Base-by-base conservation (phyloP, 306 rosid genomes). In the Quercus rubra region DNA sequence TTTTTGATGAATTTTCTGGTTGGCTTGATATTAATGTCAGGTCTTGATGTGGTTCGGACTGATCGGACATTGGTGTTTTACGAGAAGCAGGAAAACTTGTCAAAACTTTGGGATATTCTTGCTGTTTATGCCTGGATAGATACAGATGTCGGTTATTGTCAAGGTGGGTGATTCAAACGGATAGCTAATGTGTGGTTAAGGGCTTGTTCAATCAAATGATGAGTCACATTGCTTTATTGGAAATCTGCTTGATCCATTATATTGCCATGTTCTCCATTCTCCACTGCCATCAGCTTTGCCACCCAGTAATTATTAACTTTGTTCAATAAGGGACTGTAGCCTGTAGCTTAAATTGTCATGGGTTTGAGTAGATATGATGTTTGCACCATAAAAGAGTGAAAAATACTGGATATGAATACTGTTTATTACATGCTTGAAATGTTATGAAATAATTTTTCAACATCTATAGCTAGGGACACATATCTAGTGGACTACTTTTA, bases 51-150 rank as follows among this genome's bases (percentile, higher is more conserved):
- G 79, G 80, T 91, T 82, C 99, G 99, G 76, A 96, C 99, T 12
- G 99, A 96, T 84, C 89, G 99, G 85, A 88, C 98, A n/a, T 83
- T 96, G 85, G 93, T 89, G 68, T 96, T 93, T 85, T 96, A 96
- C 20, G 99, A 96, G 92, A 93, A 88, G 86, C 90, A 85, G 81
- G 97, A 90, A 76, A 89, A 93, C 83, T 83, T 96, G 79, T 89
- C 99, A 25, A 96, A 96, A 90, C 86, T 96, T 63, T 96, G 99
- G 99, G 98, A 96, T 89, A 82, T 96, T 87, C 94, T 96, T 74
- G 92, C 97, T 19, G 96, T 96, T 77, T 96, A 96, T 83, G 97
- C 98, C 63, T 96, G 98, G 98, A 86, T 96, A 46, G 99, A 96
- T 87, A 86, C 82, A 78, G 99, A 96, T 33, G 94, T 96, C 3